Conservation (phyloP, 106 monocot species). For the Posidonia australis region DNA sequence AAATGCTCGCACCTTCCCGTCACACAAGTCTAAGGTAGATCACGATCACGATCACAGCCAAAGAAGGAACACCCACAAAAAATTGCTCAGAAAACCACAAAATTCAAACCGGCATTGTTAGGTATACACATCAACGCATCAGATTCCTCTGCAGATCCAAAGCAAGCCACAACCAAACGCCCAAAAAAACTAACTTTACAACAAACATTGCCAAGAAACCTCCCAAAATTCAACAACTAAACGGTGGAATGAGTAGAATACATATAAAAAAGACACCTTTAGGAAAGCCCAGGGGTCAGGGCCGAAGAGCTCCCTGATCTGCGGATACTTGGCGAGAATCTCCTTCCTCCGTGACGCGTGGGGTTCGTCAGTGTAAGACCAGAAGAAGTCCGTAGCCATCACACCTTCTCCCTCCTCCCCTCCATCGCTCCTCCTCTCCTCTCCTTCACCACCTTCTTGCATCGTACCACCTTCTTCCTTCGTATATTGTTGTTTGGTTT, state of each 20-base stretch:
- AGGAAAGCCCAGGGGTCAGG: slow-evolving; percentile 73
- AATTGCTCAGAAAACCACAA: background rate
- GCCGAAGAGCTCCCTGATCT: slow-evolving; percentile 84
- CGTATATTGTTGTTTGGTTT: no score
- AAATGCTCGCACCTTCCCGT: background rate
- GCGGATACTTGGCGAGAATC: slow-evolving; percentile 75
- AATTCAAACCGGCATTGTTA: background rate
- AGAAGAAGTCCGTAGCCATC: slow-evolving; percentile 87
- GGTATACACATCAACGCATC: no score
- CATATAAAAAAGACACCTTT: slow-evolving; percentile 60
- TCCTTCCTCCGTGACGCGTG: slow-evolving; percentile 59
- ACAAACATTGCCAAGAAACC: no score
- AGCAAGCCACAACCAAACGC: no score
- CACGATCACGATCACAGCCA: no score
- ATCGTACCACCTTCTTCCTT: no score
- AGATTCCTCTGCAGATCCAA: background rate
- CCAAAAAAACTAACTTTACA: no score
- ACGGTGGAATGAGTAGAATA: no score
- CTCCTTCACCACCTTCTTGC: background rate
- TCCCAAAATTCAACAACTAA: no score
- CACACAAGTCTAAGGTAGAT: no score
- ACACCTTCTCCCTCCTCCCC: slow-evolving; percentile 35
- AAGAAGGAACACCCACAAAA: no score
- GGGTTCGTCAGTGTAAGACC: slow-evolving; percentile 93
- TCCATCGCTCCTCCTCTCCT: background rate